Conservation (phyloP, 768 basidiomycete species). For the Nidularia sp. region DNA sequence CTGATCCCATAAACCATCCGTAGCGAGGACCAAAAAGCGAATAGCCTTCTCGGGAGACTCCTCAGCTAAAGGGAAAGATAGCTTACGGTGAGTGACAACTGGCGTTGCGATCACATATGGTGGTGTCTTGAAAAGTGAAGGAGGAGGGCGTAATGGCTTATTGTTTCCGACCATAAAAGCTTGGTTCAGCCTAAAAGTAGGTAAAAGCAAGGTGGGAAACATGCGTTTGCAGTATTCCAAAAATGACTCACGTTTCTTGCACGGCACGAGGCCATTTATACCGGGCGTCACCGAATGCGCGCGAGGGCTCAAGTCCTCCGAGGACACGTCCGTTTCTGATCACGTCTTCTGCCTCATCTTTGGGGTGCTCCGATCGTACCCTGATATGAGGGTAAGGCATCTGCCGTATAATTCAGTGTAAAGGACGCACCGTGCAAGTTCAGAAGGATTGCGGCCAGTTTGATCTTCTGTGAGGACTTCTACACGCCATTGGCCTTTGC, state of each 20-base stretch:
- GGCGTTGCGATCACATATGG: constrained; percentile 90
- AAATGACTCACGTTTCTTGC: constrained; percentile 58
- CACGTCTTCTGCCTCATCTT: constrained; percentile 67
- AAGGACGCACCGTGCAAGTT: constrained; percentile 65
- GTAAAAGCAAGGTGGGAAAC: neutral
- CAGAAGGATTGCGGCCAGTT: constrained; percentile 87
- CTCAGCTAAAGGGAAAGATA: constrained; percentile 43
- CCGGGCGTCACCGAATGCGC: constrained; percentile 85
- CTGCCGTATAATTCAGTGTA: neutral
- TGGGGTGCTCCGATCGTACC: constrained; percentile 79
- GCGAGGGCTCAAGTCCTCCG: constrained; percentile 82
- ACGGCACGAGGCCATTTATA: constrained; percentile 83
- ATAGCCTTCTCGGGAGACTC: constrained; percentile 29
- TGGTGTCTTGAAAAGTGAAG: constrained; percentile 71
- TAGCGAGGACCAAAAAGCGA: constrained; percentile 86
- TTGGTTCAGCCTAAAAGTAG: constrained; percentile 37
- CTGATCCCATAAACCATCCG: constrained; percentile 79
- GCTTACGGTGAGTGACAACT: constrained; percentile 74
- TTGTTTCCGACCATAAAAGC: constrained; percentile 67
- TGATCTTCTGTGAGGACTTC: constrained; percentile 96
- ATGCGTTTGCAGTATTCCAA: neutral
- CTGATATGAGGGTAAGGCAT: constrained; percentile 28
- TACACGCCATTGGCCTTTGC: constrained; percentile 79
- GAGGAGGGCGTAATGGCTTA: constrained; percentile 53
- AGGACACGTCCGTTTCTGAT: constrained; percentile 79